A percentile compares a stretch with the other conserved stretches of the same genome.
phyloP scores from a whole-genome alignment of 1,284 basidiomycete genomes.

The Golubevia pallescens region DNA sequence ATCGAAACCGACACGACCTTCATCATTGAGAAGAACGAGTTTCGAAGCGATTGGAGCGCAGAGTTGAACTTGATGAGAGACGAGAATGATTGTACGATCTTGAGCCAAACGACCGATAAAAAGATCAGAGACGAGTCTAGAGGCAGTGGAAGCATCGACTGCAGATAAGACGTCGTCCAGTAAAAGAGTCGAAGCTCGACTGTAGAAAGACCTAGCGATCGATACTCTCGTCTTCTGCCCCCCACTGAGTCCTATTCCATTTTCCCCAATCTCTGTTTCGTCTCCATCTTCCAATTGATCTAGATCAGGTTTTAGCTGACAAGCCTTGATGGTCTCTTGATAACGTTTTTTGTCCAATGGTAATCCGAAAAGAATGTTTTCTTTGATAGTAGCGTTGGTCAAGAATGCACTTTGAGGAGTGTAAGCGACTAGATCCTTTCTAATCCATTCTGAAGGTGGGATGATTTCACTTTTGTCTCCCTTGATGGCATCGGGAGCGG shows the following conservation, averaged over 20 bases:
- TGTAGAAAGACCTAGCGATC: constrained; percentile 50
- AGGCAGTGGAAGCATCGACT: constrained; percentile 8
- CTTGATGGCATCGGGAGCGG: constrained; percentile 6
- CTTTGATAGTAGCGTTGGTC: constrained; percentile 2
- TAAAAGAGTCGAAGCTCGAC: constrained; percentile 34
- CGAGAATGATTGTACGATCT: constrained; percentile 9
- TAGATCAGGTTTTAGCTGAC: background rate
- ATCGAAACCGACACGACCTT: background rate
- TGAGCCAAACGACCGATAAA: constrained; percentile 5
- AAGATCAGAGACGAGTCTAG: constrained; percentile 6
- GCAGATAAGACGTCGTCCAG: constrained; percentile 47
- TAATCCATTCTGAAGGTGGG: background rate
- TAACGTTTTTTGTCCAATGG: background rate
- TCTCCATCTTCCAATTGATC: background rate
- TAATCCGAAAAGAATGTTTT: constrained; percentile 5
- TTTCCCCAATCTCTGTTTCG: background rate
- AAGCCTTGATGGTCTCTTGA: background rate
- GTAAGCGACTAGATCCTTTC: constrained; percentile 6
- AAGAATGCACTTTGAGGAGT: constrained; percentile 5
- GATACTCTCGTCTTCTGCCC: constrained; percentile 28
- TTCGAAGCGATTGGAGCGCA: constrained; percentile 3
- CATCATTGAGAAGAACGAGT: constrained; percentile 6
- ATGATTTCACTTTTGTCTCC: constrained; percentile 3
- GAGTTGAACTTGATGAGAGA: constrained; percentile 12
- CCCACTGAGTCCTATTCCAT: background rate